These are phyloP conservation scores for Puya raimondii DNA, from an alignment of 176 grass and related monocot species.

Conservation along the genomic window DNA sequence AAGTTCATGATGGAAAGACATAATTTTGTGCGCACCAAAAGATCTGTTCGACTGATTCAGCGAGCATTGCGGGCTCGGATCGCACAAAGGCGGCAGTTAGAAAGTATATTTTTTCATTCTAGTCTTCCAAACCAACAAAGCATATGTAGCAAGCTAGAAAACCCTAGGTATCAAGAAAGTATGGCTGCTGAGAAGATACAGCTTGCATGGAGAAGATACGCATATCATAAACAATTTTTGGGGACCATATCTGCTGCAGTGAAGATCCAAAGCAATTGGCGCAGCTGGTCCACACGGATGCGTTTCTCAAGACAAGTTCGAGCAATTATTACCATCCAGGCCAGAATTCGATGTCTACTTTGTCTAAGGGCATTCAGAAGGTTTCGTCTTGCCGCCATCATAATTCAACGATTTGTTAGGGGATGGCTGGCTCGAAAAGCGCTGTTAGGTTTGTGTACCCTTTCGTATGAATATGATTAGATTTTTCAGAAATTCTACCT, in stretches of 20 bases:
- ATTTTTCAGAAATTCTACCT: background rate
- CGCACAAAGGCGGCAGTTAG: conserved; percentile 15
- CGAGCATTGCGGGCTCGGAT: conserved; percentile 39
- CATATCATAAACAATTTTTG: conserved; percentile 2
- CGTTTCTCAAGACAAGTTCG: conserved; percentile 28
- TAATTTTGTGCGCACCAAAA: conserved; percentile 45
- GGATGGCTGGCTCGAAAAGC: conserved; percentile 42
- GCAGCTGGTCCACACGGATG: conserved; percentile 25
- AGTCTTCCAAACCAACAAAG: conserved; percentile 1
- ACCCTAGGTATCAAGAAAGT: conserved; percentile 16
- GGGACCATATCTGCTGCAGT: conserved; percentile 29
- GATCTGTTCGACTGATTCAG: conserved; percentile 37
- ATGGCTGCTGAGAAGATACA: conserved; percentile 48
- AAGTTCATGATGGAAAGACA: conserved; percentile 45
- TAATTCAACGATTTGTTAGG: conserved; percentile 39
- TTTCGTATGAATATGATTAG: background rate
- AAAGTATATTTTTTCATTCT: conserved; percentile 15
- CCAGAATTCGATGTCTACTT: conserved; percentile 24
- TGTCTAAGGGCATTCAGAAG: conserved; percentile 15
- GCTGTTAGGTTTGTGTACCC: conserved; percentile 39
- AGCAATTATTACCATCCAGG: conserved; percentile 33
- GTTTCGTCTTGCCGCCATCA: conserved; percentile 12
- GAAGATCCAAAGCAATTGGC: conserved; percentile 54
- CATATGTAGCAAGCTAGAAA: conserved; percentile 8
- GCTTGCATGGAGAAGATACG: conserved; percentile 36